Conservation (phyloP, 371 early-diverging fungal species). For the Aphelidium insulamus region DNA sequence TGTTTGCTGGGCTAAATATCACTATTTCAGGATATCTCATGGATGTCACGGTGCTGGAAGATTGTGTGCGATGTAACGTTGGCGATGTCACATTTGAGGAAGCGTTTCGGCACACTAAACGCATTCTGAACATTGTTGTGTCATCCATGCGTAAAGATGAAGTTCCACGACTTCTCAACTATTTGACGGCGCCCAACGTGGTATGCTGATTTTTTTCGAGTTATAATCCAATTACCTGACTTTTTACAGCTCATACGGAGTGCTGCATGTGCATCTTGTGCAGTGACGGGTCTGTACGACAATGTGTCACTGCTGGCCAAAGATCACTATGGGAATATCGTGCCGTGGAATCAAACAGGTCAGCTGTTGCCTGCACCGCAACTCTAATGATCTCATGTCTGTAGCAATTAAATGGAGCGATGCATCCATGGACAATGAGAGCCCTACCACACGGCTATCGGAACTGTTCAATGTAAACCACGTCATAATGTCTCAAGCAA, state of each 20-base stretch:
- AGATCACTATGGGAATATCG: conserved; percentile 33
- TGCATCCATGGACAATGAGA: conserved; percentile 28
- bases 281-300: conserved; percentile 31
- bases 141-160: conserved; percentile 37
- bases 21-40: conserved; percentile 31
- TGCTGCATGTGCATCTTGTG: conserved; percentile 42
- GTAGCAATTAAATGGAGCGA: conserved; percentile 1
- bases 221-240: neutral
- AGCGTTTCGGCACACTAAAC: conserved; percentile 32
- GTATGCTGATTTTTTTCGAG: conserved; percentile 11
- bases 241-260: conserved; percentile 32
- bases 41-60: conserved; percentile 39
- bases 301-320: conserved; percentile 35
- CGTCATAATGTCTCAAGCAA: conserved; percentile 42
- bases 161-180: conserved; percentile 42
- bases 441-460: conserved; percentile 30
- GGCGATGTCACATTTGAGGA: conserved; percentile 52
- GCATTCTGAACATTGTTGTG: conserved; percentile 45
- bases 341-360: conserved; percentile 34
- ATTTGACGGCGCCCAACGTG: conserved; percentile 52
- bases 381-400: neutral
- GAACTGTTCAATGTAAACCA: conserved; percentile 55
- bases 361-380: conserved; percentile 1
- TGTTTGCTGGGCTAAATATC: neutral
- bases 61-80: conserved; percentile 36